Evolutionary conservation across 2,329 filamentous ascomycete genomes (phyloP).

Genomic region (Stemphylium vesicarium): DNA sequence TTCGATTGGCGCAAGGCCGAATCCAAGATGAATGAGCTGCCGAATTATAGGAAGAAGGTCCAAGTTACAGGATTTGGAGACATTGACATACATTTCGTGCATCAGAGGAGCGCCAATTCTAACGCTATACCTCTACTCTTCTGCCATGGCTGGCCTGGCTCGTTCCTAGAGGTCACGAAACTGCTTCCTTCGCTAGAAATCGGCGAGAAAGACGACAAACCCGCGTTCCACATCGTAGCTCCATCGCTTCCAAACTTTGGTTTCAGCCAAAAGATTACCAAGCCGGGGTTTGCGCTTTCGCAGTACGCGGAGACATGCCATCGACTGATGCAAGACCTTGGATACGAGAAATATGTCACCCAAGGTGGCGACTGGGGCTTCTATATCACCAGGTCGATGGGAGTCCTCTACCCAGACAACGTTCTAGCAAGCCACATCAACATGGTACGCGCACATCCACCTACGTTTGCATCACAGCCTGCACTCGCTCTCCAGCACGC

Average conservation of each 20-base stretch:
- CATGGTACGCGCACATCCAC: constrained; percentile 56
- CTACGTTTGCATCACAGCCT: constrained; percentile 57
- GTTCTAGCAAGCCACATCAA: constrained; percentile 69
- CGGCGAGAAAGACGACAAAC: constrained; percentile 43
- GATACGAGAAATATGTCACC: constrained; percentile 63
- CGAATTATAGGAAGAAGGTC: constrained; percentile 64
- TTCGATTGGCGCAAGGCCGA: constrained; percentile 70
- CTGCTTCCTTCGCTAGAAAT: constrained; percentile 58
- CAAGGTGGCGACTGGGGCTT: constrained; percentile 76
- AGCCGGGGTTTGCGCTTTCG: constrained; percentile 63
- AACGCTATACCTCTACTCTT: constrained; percentile 70
- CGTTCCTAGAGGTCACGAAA: constrained; percentile 70
- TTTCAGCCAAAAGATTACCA: constrained; percentile 58
- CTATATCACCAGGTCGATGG: constrained; percentile 68
- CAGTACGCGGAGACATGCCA: constrained; percentile 71
- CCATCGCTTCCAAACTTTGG: constrained; percentile 64
- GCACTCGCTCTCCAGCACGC: constrained; percentile 64
- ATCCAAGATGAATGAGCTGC: constrained; percentile 63
- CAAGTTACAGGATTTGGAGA: constrained; percentile 64
- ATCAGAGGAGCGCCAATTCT: constrained; percentile 59
- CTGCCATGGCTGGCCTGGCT: constrained; percentile 74
- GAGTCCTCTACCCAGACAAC: constrained; percentile 62
- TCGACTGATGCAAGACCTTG: constrained; percentile 71
- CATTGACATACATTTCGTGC: constrained; percentile 69
- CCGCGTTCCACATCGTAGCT: constrained; percentile 61